Evolutionary conservation across 1,139 yeast species (phyloP), one percentile per base, ranked within the genome.

Genomic region (Citeromyces siamensis): DNA sequence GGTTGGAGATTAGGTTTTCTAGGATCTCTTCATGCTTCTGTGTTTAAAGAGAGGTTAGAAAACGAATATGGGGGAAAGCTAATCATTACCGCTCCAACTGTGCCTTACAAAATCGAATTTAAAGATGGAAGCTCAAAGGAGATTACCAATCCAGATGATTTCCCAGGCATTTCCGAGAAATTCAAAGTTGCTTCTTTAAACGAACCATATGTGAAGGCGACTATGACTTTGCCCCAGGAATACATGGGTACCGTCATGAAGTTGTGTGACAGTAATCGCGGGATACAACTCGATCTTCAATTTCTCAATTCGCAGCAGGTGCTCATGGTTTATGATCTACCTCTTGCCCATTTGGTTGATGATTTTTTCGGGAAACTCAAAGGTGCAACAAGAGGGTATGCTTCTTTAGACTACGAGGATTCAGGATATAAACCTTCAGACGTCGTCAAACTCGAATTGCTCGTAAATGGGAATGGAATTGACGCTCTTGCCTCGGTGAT

Each of bases 1-100:
- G 98, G 98, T 21, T 90, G 98, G 98, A 72, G 97, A 53, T 61
- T 90, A 29, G 98, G 98, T 1, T 90, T 90, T 51, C 61, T 90
- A 35, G 98, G 98, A 0, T 85, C 96, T 0, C 59, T 90, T 27
- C 98, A 90, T 62, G 96, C 97, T 0, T 79, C 94, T 14, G 97
- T 90, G 2, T 90, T 90, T 57, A 80, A 83, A 46, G 96, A 90
- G 49, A 62, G 98, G 37, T 63, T 90, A 41, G 94, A 86, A 47
- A 83, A 81, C 44, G 98, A 90, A 53, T 90, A 90, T 50, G 97
- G 97, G 3, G 88, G 95, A 2, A 80, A 84, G 41, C 71, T 90
- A 44, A 86, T 90, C 45, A 77, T 90, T 42, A 90, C 98, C 0
- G 88, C 95, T 3, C 97, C 98, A 1, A 88, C 97, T 0, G 98